Base-by-base conservation (phyloP, 2,329 filamentous ascomycete species). In the Aquanectria penicillioides region DNA sequence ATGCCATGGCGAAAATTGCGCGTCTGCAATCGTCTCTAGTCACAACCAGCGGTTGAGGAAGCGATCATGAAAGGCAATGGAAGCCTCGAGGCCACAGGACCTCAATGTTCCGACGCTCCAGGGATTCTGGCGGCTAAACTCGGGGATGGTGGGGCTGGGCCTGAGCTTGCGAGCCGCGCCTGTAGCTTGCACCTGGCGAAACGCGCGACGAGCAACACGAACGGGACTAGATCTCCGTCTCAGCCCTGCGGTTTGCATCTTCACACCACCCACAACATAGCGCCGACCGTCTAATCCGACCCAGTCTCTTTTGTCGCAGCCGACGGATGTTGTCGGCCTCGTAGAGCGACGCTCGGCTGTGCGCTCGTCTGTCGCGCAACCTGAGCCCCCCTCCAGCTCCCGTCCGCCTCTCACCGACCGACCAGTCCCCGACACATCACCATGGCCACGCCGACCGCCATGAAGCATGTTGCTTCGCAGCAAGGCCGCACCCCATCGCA, bases 391-490 rank as follows among this genome's bases (percentile, higher is more conserved):
- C 15, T 13, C 34, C 46, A 33, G 37, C 13, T 29, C 18, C n/a
- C 25, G 43, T 10, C 26, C 12, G 17, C 11, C 28, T 22, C 9
- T 7, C 55, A 13, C 17, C 41, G 13, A 13, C 17, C 41, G 13
- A 31, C 29, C 43, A 11, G 7, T 31, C 13, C 15, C 23, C 46
- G 15, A 50, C 17, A 23, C 50, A 57, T 60, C 59, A 59, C 34
- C 47, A 84, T 84, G 82, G 75, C 81, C 23, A 84, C 82, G 1
- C 81, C 82, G 9, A 83, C 81, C 7, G 74, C 81, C 9, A 81
- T 80, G 72, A 84, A 83, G 72, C 78, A 80, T 62, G 74, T 62
- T 47, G 66, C 73, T 23, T 78, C 77, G 28, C 77, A 79, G 65
- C 77, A 79, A 64, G 77, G 77, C 23, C 75, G 77, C 31, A 80